These are phyloP conservation scores for Periconia macrospinosa DNA, from an alignment of 2,329 filamentous ascomycete species.

Conservation along the genomic window DNA sequence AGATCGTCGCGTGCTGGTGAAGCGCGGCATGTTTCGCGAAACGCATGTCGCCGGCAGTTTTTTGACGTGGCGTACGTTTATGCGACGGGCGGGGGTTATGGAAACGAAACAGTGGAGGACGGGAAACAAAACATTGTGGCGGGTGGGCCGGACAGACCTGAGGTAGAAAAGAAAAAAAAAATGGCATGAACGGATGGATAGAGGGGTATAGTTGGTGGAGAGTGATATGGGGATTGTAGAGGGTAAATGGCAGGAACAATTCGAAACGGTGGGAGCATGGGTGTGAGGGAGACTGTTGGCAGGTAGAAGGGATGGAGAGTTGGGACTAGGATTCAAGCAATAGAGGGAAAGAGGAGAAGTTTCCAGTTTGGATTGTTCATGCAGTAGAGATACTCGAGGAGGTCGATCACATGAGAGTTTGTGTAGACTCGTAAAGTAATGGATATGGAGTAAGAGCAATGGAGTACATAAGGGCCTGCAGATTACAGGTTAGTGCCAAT, in stretches of 20 bases:
- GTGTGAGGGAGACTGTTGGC: not conserved
- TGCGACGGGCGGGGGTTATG: not conserved
- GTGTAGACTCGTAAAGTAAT: too few species aligned
- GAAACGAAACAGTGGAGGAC: not conserved
- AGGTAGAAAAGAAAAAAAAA: not conserved
- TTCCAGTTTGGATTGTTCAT: not conserved
- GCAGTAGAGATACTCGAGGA: not conserved
- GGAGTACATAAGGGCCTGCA: not conserved
- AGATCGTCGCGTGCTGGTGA: not conserved
- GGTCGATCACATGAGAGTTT: too few species aligned
- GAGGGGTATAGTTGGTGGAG: not conserved
- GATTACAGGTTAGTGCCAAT: not conserved
- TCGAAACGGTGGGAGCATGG: not conserved
- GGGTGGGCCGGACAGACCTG: too few species aligned
- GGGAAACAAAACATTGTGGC: not conserved
- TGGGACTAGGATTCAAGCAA: not conserved
- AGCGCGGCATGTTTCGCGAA: not conserved
- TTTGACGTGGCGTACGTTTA: not conserved
- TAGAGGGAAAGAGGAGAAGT: not conserved
- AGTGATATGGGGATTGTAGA: not conserved
- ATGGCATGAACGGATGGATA: not conserved
- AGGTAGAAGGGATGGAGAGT: not conserved
- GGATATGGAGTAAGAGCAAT: not conserved
- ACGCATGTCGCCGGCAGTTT: not conserved
- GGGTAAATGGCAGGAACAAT: not conserved